Evolutionary conservation across 768 basidiomycete genomes (phyloP), one percentile per base, ranked within the genome.

Genomic region (Auriculariales sp.): DNA sequence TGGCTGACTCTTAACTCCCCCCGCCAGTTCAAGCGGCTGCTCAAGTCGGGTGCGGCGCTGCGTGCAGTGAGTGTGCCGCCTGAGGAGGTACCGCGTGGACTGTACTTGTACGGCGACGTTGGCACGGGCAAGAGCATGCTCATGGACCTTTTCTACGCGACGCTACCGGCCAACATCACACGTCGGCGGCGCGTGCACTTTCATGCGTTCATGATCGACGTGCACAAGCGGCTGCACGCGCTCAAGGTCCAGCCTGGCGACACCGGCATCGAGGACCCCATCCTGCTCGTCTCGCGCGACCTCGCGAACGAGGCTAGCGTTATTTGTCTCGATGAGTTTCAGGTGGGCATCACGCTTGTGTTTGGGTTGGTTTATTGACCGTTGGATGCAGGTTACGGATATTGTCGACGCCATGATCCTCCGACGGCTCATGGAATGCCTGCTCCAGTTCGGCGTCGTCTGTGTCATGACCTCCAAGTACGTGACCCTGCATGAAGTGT

Each of bases 391-490:
- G 83, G 87, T 95, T 5, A 97, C 94, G 14, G 94, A 97, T 65
- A 97, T 98, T 53, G 92, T 87, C 19, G 92, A 95, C 56, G 94
- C 95, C 14, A 98, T 99, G 95, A 93, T 99, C 54, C 74, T 99
- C 25, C 73, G 93, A 33, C 78, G 92, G 46, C 70, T 99, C 17
- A 68, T 99, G 44, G 93, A 97, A 62, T 71, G 74, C n/a, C 65
- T 99, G 56, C 70, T 92, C 47, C 80, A 80, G 47, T 81, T 83
- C 56, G 95, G 94, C 6, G 91, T 97, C 10, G 79, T 98, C 44
- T 90, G 82, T 59, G 83, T 99, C 24, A 87, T 98, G 70, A 99
- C 95, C 0, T 98, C 93, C 49, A 99, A 99, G 94, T 95, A 52
- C 59, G 88, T 63, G n/a, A 7, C 10, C 19, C 52, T 28, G 44